Conservation (phyloP, 495 filamentous ascomycete genomes). For the Clavariopsis aquatica region DNA sequence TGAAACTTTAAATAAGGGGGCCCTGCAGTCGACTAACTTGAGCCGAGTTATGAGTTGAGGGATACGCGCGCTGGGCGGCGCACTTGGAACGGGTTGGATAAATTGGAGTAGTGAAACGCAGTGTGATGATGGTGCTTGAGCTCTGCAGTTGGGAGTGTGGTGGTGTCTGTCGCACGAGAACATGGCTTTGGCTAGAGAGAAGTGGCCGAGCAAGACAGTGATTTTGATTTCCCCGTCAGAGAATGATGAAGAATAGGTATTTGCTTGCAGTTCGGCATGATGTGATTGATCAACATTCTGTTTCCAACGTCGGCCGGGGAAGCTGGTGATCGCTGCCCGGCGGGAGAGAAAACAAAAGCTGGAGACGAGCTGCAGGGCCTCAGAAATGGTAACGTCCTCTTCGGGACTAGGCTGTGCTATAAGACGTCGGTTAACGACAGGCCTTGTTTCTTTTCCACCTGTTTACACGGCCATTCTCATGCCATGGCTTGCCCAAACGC, state of each 20-base stretch:
- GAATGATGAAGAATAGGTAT: not conserved
- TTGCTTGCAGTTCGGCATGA: not conserved
- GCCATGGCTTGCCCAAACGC: conserved; percentile 3
- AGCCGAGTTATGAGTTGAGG: too few relatives aligned
- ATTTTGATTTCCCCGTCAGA: too few relatives aligned
- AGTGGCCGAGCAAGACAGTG: too few relatives aligned
- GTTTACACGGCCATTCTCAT: not conserved
- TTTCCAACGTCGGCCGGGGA: not conserved
- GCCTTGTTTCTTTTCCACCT: not conserved
- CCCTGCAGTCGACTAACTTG: too few relatives aligned
- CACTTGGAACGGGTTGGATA: too few relatives aligned
- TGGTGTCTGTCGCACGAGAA: too few relatives aligned
- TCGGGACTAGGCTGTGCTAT: not conserved
- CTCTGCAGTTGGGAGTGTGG: too few relatives aligned
- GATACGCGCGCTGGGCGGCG: too few relatives aligned
- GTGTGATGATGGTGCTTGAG: too few relatives aligned
- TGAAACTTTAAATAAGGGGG: too few relatives aligned
- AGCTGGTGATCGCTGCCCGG: not conserved
- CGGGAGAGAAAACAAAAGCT: not conserved
- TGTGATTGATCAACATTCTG: not conserved
- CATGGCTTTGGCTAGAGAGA: too few relatives aligned
- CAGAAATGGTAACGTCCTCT: not conserved
- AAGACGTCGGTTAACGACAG: not conserved
- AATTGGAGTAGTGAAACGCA: too few relatives aligned
- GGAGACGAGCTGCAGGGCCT: not conserved